These are phyloP conservation scores for Chrysoporthe deuterocubensis DNA, from an alignment of 2,329 filamentous ascomycete genomes.

Conservation along the genomic window DNA sequence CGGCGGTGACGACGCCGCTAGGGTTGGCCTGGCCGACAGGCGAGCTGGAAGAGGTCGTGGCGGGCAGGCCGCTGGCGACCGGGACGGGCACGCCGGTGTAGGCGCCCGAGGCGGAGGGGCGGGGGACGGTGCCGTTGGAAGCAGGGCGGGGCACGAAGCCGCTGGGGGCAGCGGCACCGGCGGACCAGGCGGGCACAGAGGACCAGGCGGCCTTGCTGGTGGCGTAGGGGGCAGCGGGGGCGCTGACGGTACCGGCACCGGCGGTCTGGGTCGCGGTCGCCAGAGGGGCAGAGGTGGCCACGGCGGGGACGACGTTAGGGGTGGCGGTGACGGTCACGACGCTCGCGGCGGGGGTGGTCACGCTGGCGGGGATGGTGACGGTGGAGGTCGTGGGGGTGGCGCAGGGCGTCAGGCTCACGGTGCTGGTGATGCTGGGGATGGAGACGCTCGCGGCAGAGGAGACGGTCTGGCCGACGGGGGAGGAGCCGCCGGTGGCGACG, in stretches of 20 bases:
- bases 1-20: constrained; percentile 19
- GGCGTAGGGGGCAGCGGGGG: neutral
- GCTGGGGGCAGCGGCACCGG: constrained; percentile 23
- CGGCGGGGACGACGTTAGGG: constrained; percentile 13
- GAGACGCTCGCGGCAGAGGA: constrained; percentile 4
- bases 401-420: constrained; percentile 26
- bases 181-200: constrained; percentile 12
- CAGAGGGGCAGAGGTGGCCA: neutral
- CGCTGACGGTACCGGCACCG: neutral
- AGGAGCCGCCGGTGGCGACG: constrained; percentile 11
- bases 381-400: constrained; percentile 30
- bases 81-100: constrained; percentile 9
- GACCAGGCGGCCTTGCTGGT: neutral
- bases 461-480: constrained; percentile 10
- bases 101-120: constrained; percentile 15
- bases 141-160: constrained; percentile 22
- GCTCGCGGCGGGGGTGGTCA: constrained; percentile 30
- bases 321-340: constrained; percentile 29
- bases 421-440: constrained; percentile 23
- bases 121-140: constrained; percentile 24
- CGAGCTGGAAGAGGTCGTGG: constrained; percentile 12
- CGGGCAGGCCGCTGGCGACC: constrained; percentile 3
- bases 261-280: constrained; percentile 5
- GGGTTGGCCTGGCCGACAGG: constrained; percentile 1
- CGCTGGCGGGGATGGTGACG: constrained; percentile 31